Evolutionary conservation across 305 asterid genomes (phyloP), one percentile per base, ranked within the genome.

Genomic region (Fraxinus floribunda): DNA sequence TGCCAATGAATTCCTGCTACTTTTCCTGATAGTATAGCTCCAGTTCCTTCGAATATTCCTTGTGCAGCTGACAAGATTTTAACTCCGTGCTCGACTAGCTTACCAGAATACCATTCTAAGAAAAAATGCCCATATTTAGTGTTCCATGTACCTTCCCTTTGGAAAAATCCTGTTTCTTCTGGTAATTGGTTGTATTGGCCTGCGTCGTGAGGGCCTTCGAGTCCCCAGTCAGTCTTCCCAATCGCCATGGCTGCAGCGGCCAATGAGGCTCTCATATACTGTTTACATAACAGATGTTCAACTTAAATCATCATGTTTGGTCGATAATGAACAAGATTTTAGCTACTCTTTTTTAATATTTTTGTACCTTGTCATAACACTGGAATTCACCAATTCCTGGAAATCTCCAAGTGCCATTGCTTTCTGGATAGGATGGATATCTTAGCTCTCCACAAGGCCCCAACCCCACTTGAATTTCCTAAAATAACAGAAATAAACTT

Each of bases 401-500:
- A 77, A 92, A 94, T 80, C 89, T 90, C 99, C 98, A 93, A 62
- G 97, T 92, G n/a, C 97, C 97, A 32, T 95, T 93, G 90, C 94
- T 90, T 89, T 93, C 97, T 75, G 98, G 98, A 81, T 95, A 94
- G 80, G 99, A 90, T 81, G 98, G 99, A 88, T 95, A 95, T 88
- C 99, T 94, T 79, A 95, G 89, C 89, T 95, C 98, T 76, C 99
- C 98, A 81, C 97, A 92, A 73, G 99, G 99, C 75, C 99, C 99
- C 97, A 95, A 82, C 10, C 99, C 98, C 80, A 95, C 97, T 90
- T 95, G 98, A 39, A 95, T 83, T 84, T 94, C 97, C 98, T 95
- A 89, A 87, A 86, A 76, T 78, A 68, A 55, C 4, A 52, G 8
- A 68, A 36, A 15, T 4, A 4, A 52, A 52, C 62, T 15, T 4